Evolutionary conservation across 139 green algal species (phyloP).

Genomic region (Klebsormidium nitens): DNA sequence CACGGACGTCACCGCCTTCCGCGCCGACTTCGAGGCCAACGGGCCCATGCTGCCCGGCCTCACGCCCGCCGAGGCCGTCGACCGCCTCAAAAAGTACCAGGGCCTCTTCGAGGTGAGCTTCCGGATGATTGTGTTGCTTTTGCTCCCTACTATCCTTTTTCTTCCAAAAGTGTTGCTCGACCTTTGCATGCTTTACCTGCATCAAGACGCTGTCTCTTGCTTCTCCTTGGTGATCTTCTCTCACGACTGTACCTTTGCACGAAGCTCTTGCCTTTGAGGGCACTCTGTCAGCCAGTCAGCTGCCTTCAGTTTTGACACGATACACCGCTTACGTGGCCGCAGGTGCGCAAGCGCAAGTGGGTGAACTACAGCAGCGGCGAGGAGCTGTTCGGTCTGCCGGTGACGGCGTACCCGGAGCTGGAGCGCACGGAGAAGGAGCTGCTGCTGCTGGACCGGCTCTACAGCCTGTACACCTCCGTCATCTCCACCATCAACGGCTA

Average conservation of each 20-base stretch:
- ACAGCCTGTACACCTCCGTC: conserved; percentile 82
- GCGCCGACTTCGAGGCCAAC: conserved; percentile 72
- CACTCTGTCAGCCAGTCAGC: no score
- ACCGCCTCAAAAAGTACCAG: conserved; percentile 86
- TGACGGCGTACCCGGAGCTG: conserved; percentile 83
- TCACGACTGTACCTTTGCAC: no score
- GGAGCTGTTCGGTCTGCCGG: conserved; percentile 84
- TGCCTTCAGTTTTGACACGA: background rate
- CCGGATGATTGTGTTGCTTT: conserved; percentile 41
- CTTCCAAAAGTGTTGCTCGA: no score
- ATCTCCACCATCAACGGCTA: conserved; percentile 85
- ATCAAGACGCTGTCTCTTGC: background rate
- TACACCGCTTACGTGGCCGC: no score
- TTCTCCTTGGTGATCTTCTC: background rate
- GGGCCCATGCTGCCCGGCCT: conserved; percentile 82
- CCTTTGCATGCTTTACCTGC: no score
- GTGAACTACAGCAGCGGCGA: conserved; percentile 77
- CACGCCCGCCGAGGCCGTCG: conserved; percentile 81
- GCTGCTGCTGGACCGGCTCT: conserved; percentile 45
- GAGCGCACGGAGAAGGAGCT: conserved; percentile 83
- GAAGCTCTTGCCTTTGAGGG: no score
- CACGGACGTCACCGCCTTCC: conserved; percentile 67
- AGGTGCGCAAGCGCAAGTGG: conserved; percentile 89
- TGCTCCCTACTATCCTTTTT: no score
- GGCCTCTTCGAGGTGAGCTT: conserved; percentile 63